Conservation (phyloP, 164 flowering plant genomes). For the Annona cherimola region DNA sequence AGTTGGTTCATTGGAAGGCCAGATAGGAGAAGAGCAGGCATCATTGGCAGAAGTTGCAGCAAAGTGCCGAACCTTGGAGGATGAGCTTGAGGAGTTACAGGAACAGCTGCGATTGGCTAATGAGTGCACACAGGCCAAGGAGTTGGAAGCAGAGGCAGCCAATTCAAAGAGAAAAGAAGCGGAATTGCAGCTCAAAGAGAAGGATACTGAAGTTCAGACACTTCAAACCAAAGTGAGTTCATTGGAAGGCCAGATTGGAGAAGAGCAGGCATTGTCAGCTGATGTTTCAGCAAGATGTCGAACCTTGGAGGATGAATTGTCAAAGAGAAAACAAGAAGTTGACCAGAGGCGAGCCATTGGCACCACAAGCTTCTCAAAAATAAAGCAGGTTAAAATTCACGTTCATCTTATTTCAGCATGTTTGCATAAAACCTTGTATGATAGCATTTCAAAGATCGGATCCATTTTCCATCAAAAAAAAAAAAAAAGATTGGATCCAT, state of each 20-base stretch:
- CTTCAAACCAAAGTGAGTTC: slow-evolving; percentile 37
- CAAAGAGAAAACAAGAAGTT: slow-evolving; percentile 28
- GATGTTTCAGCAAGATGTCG: slow-evolving; percentile 36
- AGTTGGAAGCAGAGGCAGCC: slow-evolving; percentile 17
- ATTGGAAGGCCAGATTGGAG: slow-evolving; percentile 40
- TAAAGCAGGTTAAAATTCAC: slow-evolving; percentile 45
- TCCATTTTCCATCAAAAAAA: background rate
- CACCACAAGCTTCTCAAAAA: slow-evolving; percentile 41
- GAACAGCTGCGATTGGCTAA: slow-evolving; percentile 40
- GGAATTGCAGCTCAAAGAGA: slow-evolving; percentile 40
- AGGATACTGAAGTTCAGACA: slow-evolving; percentile 43
- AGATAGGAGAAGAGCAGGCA: slow-evolving; percentile 40
- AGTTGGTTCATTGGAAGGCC: slow-evolving; percentile 41
- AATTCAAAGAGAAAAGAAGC: slow-evolving; percentile 19
- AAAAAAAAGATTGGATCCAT: background rate
- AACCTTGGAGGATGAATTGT: slow-evolving; percentile 50
- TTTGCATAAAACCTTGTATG: background rate
- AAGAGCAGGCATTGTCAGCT: slow-evolving; percentile 43
- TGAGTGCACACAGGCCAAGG: slow-evolving; percentile 33
- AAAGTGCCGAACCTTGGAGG: slow-evolving; percentile 50
- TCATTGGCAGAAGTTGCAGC: slow-evolving; percentile 31
- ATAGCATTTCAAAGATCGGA: background rate
- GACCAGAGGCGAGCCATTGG: slow-evolving; percentile 25
- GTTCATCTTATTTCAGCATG: background rate
- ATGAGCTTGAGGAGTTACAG: slow-evolving; percentile 38